Evolutionary conservation across 1,139 yeast species (phyloP), one percentile per base, ranked within the genome.

Genomic region (Pichia cactophila): DNA sequence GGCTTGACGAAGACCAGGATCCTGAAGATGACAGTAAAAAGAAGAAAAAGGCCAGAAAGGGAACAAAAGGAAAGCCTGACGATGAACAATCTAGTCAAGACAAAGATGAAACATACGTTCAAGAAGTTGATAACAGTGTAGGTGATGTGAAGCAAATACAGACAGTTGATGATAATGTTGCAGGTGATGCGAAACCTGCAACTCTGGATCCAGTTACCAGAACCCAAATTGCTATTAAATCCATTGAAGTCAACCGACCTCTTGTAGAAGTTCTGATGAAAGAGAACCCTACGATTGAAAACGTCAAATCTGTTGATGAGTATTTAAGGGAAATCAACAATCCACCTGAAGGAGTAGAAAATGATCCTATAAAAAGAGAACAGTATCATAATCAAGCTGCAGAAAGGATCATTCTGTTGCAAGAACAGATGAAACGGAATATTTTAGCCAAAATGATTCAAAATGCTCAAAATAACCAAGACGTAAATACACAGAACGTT

Each of bases 1-100:
- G 26, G 20, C 17, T 45, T 23, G 46, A 35, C 20, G 39, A 33
- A n/a, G 47, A 44, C 20, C 28, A 17, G 9, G 45, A 44, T 33
- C 43, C 41, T 33, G 50, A 38, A 5, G 43, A 40, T 10, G 38
- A 31, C 4, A 8, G 2, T 10, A 33, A 42, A 37, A 26, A 38
- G 20, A n/a, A 42, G n/a, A 39, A 44, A 36, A 45, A 33, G n/a
- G 16, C 26, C 6, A 20, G 12, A 14, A 31, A 31, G 35, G n/a
- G 6, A 31, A 14, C 12, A 12, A 31, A 31, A 31, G 10, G n/a
- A 5, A 14, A 31, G 35, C n/a, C 14, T 3, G 12, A 10, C 4
- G n/a, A 16, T 35, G 38, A 35, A 16, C 20, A 17, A 16, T 16
- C 38, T 8, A 35, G 5, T 9, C 38, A 16, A 35, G 38, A 7